Percentiles rank a stretch among this genome's conserved stretches.
phyloP scores from a whole-genome alignment of 441 rosid species.

The Gossypium schwendimanii region DNA sequence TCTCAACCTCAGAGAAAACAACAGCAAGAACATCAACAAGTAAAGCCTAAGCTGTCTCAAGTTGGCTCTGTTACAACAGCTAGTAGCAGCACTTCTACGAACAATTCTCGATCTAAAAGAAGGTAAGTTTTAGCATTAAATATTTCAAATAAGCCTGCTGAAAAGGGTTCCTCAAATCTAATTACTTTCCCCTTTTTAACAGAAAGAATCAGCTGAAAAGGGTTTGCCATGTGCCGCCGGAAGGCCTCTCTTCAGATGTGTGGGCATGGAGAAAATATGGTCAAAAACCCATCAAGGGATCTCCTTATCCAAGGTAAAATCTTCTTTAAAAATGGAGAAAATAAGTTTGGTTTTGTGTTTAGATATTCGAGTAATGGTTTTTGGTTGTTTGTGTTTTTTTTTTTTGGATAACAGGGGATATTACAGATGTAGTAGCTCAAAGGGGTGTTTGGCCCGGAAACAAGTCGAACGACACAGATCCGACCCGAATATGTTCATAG shows the following conservation, averaged over 20 bases:
- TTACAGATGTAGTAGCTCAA: constrained; percentile 86
- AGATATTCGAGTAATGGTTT: constrained; percentile 15
- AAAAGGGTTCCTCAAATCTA: background rate
- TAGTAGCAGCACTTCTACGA: constrained; percentile 22
- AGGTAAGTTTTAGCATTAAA: constrained; percentile 33
- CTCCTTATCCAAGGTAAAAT: constrained; percentile 76
- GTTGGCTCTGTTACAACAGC: constrained; percentile 20
- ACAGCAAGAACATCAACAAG: constrained; percentile 10
- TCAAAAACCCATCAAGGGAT: constrained; percentile 92
- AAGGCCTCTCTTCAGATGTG: constrained; percentile 64
- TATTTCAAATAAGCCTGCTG: background rate
- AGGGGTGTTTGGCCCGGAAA: constrained; percentile 86
- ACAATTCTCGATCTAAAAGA: constrained; percentile 64
- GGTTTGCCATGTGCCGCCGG: constrained; percentile 84
- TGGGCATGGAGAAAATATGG: constrained; percentile 98
- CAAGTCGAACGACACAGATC: constrained; percentile 94
- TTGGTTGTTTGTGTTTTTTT: background rate
- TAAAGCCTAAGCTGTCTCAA: constrained; percentile 35
- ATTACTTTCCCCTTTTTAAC: constrained; percentile 4
- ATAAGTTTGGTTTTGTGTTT: background rate
- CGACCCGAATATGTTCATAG: constrained; percentile 73
- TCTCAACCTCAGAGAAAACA: constrained; percentile 20
- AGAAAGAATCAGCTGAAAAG: constrained; percentile 73
- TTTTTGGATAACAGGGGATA: constrained; percentile 52
- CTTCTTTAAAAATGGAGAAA: background rate